These are phyloP conservation scores for Phytomonas francai DNA, from an alignment of 208 protist genomes.

Conservation along the genomic window DNA sequence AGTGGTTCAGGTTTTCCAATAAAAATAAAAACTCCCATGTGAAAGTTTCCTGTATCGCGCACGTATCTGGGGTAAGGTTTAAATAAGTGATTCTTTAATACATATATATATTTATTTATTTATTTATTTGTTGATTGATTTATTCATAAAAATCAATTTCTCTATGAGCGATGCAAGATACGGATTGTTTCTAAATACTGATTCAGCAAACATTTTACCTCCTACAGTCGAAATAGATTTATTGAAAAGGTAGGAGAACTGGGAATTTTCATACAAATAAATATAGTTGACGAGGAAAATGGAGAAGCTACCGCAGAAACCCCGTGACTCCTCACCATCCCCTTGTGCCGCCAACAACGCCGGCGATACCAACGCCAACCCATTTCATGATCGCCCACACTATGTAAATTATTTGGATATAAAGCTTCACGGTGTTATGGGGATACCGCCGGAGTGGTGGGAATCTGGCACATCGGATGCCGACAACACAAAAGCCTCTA, in stretches of 20 bases:
- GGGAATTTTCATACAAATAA: not conserved
- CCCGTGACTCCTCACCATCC: not conserved
- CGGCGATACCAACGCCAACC: no score
- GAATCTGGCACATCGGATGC: conserved; percentile 7
- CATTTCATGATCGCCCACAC: not conserved
- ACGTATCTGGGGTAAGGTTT: not conserved
- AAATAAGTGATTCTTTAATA: not conserved
- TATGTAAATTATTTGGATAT: conserved; percentile 77
- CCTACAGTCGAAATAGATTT: not conserved
- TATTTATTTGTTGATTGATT: no score
- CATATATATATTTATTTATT: no score
- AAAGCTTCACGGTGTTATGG: conserved; percentile 46
- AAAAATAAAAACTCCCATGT: not conserved
- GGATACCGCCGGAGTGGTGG: conserved; percentile 56
- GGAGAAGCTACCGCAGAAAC: not conserved
- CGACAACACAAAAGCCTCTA: not conserved
- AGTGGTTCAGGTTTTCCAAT: not conserved
- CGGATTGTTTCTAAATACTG: not conserved
- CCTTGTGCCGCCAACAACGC: not conserved
- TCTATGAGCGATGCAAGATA: not conserved
- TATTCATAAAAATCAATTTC: not conserved
- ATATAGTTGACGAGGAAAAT: not conserved
- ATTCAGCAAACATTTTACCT: not conserved
- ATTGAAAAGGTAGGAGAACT: not conserved
- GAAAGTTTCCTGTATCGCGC: not conserved